phyloP scores from a whole-genome alignment of 2,329 filamentous ascomycete genomes.

The Penicillium sp. region DNA sequence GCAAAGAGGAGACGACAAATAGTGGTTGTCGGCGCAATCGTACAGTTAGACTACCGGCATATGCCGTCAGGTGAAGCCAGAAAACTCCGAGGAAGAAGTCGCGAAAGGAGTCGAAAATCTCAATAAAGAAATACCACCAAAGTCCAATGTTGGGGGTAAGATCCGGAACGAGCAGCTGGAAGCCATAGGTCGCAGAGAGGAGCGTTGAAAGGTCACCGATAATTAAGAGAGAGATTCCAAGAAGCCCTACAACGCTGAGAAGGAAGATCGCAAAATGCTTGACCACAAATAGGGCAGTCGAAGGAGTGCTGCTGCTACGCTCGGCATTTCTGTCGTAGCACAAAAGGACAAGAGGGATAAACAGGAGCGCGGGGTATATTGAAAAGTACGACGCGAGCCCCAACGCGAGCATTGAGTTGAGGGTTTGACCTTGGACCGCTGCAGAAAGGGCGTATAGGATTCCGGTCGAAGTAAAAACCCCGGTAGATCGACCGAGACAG shows the following conservation, averaged over 20 bases:
- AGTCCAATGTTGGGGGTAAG: constrained; percentile 93
- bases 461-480: constrained; percentile 85
- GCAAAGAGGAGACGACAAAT: constrained; percentile 79
- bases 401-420: constrained; percentile 81
- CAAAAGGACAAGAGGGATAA: constrained; percentile 80
- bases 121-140: constrained; percentile 99
- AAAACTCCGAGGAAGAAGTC: constrained; percentile 98
- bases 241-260: constrained; percentile 63
- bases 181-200: constrained; percentile 85
- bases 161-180: constrained; percentile 88
- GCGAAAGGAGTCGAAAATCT: constrained; percentile 98
- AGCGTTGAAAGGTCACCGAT: constrained; percentile 86
- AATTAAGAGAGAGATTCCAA: constrained; percentile 73
- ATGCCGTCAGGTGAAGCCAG: constrained; percentile 91
- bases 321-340: constrained; percentile 70
- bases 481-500: constrained; percentile 87
- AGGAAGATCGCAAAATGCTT: constrained; percentile 60
- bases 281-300: constrained; percentile 56
- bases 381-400: constrained; percentile 89
- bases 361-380: constrained; percentile 85
- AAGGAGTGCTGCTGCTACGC: constrained; percentile 37
- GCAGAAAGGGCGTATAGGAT: constrained; percentile 83
- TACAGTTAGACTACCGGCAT: constrained; percentile 83
- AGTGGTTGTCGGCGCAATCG: constrained; percentile 84
- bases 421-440: constrained; percentile 73